These are phyloP conservation scores for Marasmius fiardii DNA, from an alignment of 1,284 basidiomycete species.

Conservation along the genomic window DNA sequence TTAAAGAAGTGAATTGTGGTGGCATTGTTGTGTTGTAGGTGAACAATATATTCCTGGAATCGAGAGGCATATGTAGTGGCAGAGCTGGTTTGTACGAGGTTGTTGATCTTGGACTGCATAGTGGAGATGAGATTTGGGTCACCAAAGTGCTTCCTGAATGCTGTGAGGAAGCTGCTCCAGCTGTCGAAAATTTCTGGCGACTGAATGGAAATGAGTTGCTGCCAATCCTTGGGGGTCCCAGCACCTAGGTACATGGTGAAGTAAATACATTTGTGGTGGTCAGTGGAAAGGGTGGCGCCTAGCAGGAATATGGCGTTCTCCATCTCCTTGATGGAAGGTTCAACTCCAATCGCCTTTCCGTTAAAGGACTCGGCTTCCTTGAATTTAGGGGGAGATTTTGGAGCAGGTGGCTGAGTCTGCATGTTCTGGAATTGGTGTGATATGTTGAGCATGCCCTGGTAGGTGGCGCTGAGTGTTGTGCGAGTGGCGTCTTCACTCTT, in stretches of 20 bases:
- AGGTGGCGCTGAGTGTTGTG: neutral
- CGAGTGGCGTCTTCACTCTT: neutral
- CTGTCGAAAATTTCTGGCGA: constrained; percentile 14
- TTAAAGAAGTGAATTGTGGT: too few species aligned
- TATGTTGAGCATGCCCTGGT: neutral
- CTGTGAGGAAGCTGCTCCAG: constrained; percentile 18
- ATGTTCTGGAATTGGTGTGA: neutral
- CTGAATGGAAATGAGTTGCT: constrained; percentile 11
- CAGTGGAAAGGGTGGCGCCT: constrained; percentile 10
- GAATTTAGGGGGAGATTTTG: too few species aligned
- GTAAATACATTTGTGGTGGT: constrained; percentile 20
- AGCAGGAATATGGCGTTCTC: constrained; percentile 15
- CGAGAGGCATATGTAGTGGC: constrained; percentile 19
- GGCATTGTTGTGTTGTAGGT: too few species aligned
- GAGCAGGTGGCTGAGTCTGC: neutral
- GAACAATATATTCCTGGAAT: too few species aligned
- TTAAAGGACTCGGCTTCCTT: too few species aligned
- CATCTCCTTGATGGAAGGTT: too few species aligned
- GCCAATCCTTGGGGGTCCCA: too few species aligned
- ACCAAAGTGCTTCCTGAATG: constrained; percentile 24
- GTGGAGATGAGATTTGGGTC: constrained; percentile 22
- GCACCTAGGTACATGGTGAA: constrained; percentile 20
- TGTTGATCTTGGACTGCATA: constrained; percentile 18
- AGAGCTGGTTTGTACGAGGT: constrained; percentile 25
- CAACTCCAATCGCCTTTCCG: too few species aligned